Evolutionary conservation across 768 basidiomycete species (phyloP), one percentile per base, ranked within the genome.

Genomic region (Psilocybe cubensis): DNA sequence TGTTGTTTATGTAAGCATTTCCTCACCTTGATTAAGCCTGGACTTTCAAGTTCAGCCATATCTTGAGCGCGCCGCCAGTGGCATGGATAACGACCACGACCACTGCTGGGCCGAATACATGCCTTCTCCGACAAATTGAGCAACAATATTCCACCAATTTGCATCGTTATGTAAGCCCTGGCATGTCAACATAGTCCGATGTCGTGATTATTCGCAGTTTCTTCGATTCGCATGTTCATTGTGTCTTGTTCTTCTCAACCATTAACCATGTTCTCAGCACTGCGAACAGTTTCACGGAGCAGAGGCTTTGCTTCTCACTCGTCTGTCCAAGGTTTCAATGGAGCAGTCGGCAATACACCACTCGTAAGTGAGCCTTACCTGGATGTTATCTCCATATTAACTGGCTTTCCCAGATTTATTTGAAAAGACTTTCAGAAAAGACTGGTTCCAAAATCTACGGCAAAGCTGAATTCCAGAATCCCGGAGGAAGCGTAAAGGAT

Each of bases 381-480:
- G 4, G 21, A 24, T 44, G 25, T 52, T 43, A 48, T 20, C 50
- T 21, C 10, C 40, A 14, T 27, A 44, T 43, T 33, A 28, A 20
- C 35, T 24, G 8, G 25, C 29, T 47, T 27, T 29, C 18, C 3
- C 69, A 97, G 94, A 95, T 98, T 58, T 85, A 87, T 61, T 80
- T 98, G 52, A 87, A 92, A 71, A 74, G 74, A 12, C 79, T 97
- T 7, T 97, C 94, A 9, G 86, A 94, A 63, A 84, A 83, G 68
- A 92, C 87, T 1, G 95, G 94, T 14, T 86, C 85, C 53, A 83
- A 84, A 51, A 94, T 98, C 59, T 87, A 88, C 46, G 96, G 92
- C n/a, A 98, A 99, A 71, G 94, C 97, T 18, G 97, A 99, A 74
- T 96, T 97, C 69, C 95, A 97, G 76, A 98, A 98, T 67, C 97